phyloP scores from a whole-genome alignment of 2,329 filamentous ascomycete genomes.

The Pseudofabraea citricarpa region DNA sequence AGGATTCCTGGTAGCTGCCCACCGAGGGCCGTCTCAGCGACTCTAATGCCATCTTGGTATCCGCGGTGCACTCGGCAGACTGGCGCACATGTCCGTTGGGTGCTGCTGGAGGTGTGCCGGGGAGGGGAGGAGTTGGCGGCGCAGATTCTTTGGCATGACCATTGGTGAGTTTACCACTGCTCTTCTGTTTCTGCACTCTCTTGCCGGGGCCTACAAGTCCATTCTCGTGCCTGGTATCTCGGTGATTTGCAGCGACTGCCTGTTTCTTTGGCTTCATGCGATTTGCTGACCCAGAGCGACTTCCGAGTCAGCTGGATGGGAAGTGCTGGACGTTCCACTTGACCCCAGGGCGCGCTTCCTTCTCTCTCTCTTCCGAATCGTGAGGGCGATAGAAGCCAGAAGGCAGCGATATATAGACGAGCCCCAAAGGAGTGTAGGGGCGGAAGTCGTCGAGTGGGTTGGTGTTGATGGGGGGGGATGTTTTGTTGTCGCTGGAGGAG shows the following conservation, averaged over 20 bases:
- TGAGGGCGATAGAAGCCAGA: not conserved
- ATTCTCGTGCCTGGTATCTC: slow-evolving; percentile 79
- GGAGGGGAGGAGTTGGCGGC: slow-evolving; percentile 34
- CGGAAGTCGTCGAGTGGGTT: not conserved
- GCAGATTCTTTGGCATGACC: slow-evolving; percentile 38
- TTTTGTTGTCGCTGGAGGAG: not conserved
- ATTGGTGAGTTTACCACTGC: slow-evolving; percentile 46
- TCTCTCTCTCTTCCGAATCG: too few relatives aligned
- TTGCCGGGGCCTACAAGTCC: slow-evolving; percentile 76
- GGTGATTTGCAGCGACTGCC: slow-evolving; percentile 50
- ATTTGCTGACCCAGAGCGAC: slow-evolving; percentile 29
- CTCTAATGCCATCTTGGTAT: slow-evolving; percentile 31
- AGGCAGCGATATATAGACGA: not conserved
- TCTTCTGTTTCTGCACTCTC: slow-evolving; percentile 50
- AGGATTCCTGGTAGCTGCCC: slow-evolving; percentile 50
- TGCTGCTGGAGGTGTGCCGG: slow-evolving; percentile 30
- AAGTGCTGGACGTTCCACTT: slow-evolving; percentile 15
- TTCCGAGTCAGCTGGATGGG: slow-evolving; percentile 27
- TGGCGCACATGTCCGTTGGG: slow-evolving; percentile 28
- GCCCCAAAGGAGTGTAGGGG: not conserved
- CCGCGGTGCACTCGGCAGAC: slow-evolving; percentile 17
- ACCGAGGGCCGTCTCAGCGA: slow-evolving; percentile 42
- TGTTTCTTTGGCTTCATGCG: slow-evolving; percentile 32
- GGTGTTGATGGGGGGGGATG: not conserved
- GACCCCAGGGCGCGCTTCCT: too few relatives aligned